Evolutionary conservation across 2,329 filamentous ascomycete species (phyloP), one percentile per base, ranked within the genome.

Genomic region (Penicillium sp.): DNA sequence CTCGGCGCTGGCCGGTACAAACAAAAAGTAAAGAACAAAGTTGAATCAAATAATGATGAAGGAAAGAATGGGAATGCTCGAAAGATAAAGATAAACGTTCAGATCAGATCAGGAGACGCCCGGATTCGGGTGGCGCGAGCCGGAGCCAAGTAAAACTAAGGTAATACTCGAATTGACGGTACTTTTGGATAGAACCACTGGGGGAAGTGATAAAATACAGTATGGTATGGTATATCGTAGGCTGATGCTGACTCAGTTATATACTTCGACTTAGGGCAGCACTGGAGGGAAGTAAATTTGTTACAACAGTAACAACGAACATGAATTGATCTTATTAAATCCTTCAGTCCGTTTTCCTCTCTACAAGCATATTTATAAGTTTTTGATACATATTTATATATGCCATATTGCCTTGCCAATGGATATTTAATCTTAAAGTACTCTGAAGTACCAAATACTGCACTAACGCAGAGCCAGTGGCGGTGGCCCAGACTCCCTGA

Each of bases 61-160:
- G 33, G 47, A 48, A 40, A 47, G 42, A 48, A 52, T 46, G 46
- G 44, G 46, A 36, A 43, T 37, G 40, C 30, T 22, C 33, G 9
- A 46, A 47, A 45, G 41, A 48, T 44, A 54, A 54, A 50, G 55
- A 57, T 57, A 38, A 40, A 50, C 28, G 17, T 25, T 47, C 50
- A 35, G 14, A 31, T 31, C 30, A 16, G 38, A 57, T 57, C 55
- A 58, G 56, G 56, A 58, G 56, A 50, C 28, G 30, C 43, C 48
- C 37, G 38, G 40, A 41, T 45, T 53, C 51, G 50, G 48, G 56
- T 56, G 55, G 55, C 55, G 56, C 53, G 53, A 56, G 48, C 25
- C 50, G 17, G 50, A 31, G 14, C 31, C 40, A 45, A 38, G 42
- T 28, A 37, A 30, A 25, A 26, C 1, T 17, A 42, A 6, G 2